Conservation (phyloP, 352 stramenopile species). For the Saprolegnia diclina region DNA sequence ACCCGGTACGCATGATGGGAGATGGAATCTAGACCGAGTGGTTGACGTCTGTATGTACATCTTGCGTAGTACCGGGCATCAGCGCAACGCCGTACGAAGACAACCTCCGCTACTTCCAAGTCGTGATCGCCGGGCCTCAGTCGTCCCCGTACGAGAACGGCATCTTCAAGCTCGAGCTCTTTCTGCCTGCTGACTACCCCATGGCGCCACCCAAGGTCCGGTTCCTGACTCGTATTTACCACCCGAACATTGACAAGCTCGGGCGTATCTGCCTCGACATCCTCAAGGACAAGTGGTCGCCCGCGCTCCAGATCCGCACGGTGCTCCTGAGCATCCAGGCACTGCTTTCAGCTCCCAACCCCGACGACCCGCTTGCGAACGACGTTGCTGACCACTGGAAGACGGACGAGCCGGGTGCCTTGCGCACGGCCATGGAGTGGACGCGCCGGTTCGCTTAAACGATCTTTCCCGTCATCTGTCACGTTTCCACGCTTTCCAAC, state of each 20-base stretch:
- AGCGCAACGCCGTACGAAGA: constrained; percentile 95
- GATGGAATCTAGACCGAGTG: background rate
- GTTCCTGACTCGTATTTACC: constrained; percentile 98
- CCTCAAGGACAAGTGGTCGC: constrained; percentile 99
- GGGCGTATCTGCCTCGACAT: constrained; percentile 98
- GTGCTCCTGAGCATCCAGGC: constrained; percentile 97
- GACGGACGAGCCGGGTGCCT: constrained; percentile 88
- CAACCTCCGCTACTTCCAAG: constrained; percentile 98
- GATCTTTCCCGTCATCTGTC: background rate
- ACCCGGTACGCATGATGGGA: constrained; percentile 48
- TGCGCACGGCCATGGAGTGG: constrained; percentile 79
- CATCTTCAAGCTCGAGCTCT: constrained; percentile 95
- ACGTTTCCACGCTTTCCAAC: background rate
- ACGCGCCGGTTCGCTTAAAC: constrained; percentile 20
- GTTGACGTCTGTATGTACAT: constrained; percentile 15
- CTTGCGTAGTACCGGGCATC: constrained; percentile 87
- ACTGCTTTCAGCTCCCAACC: constrained; percentile 94
- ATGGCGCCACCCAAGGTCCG: constrained; percentile 96
- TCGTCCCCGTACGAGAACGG: constrained; percentile 94
- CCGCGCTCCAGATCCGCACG: constrained; percentile 97
- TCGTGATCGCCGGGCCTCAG: constrained; percentile 94
- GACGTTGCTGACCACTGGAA: constrained; percentile 98
- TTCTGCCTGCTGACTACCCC: constrained; percentile 95
- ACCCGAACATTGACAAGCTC: constrained; percentile 98
- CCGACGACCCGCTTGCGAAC: constrained; percentile 96